A percentile compares a stretch with the other conserved stretches of the same genome.
These are phyloP conservation scores for Boletus subcaerulescens DNA, from an alignment of 768 basidiomycete genomes.

Conservation along the genomic window DNA sequence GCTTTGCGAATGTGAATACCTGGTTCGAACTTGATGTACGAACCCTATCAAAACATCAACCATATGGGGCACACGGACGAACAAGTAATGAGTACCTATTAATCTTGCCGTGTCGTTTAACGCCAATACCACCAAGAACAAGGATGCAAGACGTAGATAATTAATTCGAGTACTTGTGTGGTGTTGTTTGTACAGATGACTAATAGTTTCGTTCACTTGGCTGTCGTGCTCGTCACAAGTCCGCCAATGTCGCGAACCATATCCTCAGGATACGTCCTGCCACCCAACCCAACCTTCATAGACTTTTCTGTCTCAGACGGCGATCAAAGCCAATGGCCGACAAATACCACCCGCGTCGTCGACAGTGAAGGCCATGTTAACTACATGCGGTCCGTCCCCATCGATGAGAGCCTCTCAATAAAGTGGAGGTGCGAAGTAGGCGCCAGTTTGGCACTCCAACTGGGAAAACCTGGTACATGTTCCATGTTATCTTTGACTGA, in stretches of 20 bases:
- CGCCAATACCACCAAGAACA: constrained; percentile 45
- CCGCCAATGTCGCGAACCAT: constrained; percentile 23
- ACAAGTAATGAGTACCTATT: constrained; percentile 20
- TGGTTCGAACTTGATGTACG: constrained; percentile 11
- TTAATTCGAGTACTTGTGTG: constrained; percentile 4
- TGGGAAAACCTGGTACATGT: constrained; percentile 52
- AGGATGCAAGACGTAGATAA: constrained; percentile 59
- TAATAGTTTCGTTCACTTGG: constrained; percentile 2
- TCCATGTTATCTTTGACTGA: neutral
- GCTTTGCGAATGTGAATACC: too few relatives aligned
- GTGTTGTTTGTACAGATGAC: constrained; percentile 11
- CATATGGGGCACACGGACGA: constrained; percentile 43
- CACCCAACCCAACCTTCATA: constrained; percentile 51
- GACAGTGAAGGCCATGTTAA: constrained; percentile 68
- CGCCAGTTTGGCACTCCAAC: constrained; percentile 37
- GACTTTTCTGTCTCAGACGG: constrained; percentile 67
- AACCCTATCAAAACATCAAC: constrained; percentile 33
- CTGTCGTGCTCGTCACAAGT: neutral
- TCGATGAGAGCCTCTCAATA: constrained; percentile 49
- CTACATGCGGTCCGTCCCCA: constrained; percentile 55
- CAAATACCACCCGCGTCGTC: constrained; percentile 49
- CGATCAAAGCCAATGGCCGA: constrained; percentile 50
- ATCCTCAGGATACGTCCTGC: constrained; percentile 34
- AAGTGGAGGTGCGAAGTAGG: constrained; percentile 57
- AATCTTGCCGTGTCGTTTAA: constrained; percentile 70